Percentiles rank a stretch among this genome's conserved stretches.
Evolutionary conservation across 768 basidiomycete species (phyloP).

Genomic region (Kwoniella pini): DNA sequence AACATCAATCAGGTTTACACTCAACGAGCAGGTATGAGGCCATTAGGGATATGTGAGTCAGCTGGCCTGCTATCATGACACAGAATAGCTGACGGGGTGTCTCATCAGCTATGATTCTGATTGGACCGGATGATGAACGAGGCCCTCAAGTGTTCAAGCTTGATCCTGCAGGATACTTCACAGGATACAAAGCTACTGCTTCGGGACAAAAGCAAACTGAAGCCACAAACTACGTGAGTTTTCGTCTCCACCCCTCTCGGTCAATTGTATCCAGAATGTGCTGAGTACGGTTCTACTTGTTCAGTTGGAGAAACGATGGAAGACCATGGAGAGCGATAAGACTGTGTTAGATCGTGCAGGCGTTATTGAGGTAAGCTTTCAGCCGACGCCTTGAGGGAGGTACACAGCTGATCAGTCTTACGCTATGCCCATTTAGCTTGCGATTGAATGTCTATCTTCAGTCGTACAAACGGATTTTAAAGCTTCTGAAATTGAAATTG

Average conservation of each 20-base stretch:
- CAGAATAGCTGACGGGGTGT: neutral
- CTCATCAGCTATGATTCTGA: constrained; percentile 83
- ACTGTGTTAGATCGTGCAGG: constrained; percentile 75
- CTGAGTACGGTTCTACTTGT: constrained; percentile 6
- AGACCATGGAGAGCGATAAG: constrained; percentile 76
- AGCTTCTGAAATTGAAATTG: constrained; percentile 91
- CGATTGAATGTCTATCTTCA: constrained; percentile 89
- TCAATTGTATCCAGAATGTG: too few species aligned
- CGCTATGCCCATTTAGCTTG: constrained; percentile 66
- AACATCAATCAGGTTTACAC: constrained; percentile 99
- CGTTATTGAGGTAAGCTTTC: constrained; percentile 77
- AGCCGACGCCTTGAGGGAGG: too few species aligned
- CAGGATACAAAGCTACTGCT: constrained; percentile 95
- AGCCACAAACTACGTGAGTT: constrained; percentile 78
- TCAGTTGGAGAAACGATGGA: constrained; percentile 94
- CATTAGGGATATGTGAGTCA: constrained; percentile 83
- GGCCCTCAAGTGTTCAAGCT: constrained; percentile 99
- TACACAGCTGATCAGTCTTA: neutral
- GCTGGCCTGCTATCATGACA: neutral
- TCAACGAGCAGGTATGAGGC: constrained; percentile 94
- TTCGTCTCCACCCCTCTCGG: too few species aligned
- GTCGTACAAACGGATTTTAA: constrained; percentile 97
- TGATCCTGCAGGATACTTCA: constrained; percentile 97
- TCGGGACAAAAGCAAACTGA: constrained; percentile 95
- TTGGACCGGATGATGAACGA: constrained; percentile 83